phyloP scores from a whole-genome alignment of 257 asterid genomes.

The Fraxinus americana region DNA sequence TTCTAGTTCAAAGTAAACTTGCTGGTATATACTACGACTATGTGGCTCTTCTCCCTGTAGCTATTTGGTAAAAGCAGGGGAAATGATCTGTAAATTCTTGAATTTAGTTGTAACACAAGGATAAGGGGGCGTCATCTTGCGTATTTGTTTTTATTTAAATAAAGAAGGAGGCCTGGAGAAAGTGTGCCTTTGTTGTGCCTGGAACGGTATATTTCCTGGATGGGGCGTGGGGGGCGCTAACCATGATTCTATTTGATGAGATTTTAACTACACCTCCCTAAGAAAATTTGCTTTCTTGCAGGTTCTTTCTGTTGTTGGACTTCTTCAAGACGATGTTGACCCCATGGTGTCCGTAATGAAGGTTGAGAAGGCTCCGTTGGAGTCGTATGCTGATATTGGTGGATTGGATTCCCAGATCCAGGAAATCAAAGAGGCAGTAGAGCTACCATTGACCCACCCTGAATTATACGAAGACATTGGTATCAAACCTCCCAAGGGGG shows the following conservation, averaged over 20 bases:
- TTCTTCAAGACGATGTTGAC: conserved; percentile 67
- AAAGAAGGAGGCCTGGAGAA: too few relatives aligned
- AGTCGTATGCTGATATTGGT: conserved; percentile 49
- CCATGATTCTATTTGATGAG: background rate
- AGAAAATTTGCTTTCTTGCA: conserved; percentile 17
- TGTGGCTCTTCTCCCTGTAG: too few relatives aligned
- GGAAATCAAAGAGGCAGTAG: conserved; percentile 34
- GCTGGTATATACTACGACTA: too few relatives aligned
- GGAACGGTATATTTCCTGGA: too few relatives aligned
- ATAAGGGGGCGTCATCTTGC: too few relatives aligned
- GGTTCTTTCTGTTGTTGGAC: conserved; percentile 71
- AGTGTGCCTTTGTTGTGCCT: too few relatives aligned
- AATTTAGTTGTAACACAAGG: too few relatives aligned
- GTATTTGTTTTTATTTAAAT: too few relatives aligned
- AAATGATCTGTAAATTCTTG: too few relatives aligned
- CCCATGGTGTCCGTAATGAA: conserved; percentile 77
- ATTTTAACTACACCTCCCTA: background rate
- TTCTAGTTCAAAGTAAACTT: too few relatives aligned
- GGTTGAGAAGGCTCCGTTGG: conserved; percentile 74
- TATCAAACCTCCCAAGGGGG: conserved; percentile 87
- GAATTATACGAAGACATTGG: conserved; percentile 70
- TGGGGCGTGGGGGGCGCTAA: too few relatives aligned
- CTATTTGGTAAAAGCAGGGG: too few relatives aligned
- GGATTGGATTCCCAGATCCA: conserved; percentile 33
- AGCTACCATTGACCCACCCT: conserved; percentile 49